These are phyloP conservation scores for Sporothrix brunneoviolacea DNA, from an alignment of 2,329 filamentous ascomycete genomes.

Conservation along the genomic window DNA sequence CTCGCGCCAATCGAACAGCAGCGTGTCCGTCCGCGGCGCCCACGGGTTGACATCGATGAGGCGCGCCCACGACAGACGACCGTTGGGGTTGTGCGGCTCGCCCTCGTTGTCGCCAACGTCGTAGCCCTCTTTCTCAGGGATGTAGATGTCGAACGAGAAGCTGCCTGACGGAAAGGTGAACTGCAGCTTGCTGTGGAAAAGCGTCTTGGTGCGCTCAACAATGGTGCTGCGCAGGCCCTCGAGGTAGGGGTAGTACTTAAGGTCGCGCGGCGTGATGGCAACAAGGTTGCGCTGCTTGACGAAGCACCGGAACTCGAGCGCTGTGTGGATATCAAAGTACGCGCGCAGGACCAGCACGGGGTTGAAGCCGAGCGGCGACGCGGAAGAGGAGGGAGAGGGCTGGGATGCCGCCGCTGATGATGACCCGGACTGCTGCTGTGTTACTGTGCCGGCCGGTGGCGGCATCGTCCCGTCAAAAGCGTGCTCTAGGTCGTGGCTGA, in stretches of 20 bases:
- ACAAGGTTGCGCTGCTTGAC: conserved; percentile 76
- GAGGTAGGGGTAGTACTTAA: conserved; percentile 86
- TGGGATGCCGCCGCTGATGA: conserved; percentile 22
- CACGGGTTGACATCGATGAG: conserved; percentile 94
- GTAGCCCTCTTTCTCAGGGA: conserved; percentile 54
- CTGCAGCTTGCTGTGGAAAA: conserved; percentile 69
- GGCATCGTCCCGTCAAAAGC: conserved; percentile 62
- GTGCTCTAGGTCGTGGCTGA: conserved; percentile 89
- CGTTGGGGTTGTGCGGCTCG: conserved; percentile 35
- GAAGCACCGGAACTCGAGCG: conserved; percentile 92
- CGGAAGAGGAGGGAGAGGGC: conserved; percentile 23
- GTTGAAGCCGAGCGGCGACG: conserved; percentile 44
- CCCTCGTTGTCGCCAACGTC: conserved; percentile 33
- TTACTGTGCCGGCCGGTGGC: neutral
- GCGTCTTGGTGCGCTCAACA: conserved; percentile 60
- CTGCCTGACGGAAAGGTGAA: conserved; percentile 75
- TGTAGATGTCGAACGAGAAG: conserved; percentile 89
- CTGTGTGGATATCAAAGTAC: conserved; percentile 81
- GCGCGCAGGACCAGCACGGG: conserved; percentile 82
- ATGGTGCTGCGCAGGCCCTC: conserved; percentile 56
- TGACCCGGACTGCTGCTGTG: neutral
- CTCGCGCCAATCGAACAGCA: conserved; percentile 87
- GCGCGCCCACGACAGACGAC: conserved; percentile 65
- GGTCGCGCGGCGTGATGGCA: conserved; percentile 79
- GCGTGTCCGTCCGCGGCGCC: conserved; percentile 79